A percentile compares a stretch with the other conserved stretches of the same genome.
Evolutionary conservation across 2,329 filamentous ascomycete species (phyloP).

Genomic region (Fusarium graminum): DNA sequence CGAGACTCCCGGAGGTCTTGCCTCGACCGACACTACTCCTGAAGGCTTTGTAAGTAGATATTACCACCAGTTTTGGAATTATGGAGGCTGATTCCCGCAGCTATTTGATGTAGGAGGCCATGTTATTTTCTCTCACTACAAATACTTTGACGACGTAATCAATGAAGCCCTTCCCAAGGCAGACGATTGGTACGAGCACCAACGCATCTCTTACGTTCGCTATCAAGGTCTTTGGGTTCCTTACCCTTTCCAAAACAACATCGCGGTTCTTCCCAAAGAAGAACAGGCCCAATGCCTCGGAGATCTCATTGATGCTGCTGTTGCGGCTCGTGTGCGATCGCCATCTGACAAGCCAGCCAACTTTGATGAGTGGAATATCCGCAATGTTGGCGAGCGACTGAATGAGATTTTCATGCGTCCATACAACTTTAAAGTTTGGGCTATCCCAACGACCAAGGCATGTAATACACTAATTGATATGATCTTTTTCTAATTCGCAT

Average conservation of each 20-base stretch:
- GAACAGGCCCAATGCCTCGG: constrained; percentile 96
- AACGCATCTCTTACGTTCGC: constrained; percentile 98
- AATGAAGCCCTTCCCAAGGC: constrained; percentile 95
- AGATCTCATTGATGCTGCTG: constrained; percentile 92
- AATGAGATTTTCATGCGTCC: constrained; percentile 98
- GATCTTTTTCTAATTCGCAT: constrained; percentile 23
- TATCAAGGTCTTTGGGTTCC: constrained; percentile 97
- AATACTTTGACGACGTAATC: constrained; percentile 99
- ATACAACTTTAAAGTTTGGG: constrained; percentile 99
- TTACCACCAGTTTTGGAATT: constrained; percentile 13
- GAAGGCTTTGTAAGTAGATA: constrained; percentile 90
- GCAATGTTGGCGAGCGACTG: constrained; percentile 89
- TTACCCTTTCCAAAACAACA: constrained; percentile 99
- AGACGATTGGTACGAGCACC: constrained; percentile 96
- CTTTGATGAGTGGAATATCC: constrained; percentile 98
- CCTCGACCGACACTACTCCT: constrained; percentile 92
- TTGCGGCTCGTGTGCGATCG: constrained; percentile 89
- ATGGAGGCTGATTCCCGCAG: constrained; percentile 61
- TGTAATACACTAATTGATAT: neutral
- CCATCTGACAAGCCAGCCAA: constrained; percentile 81
- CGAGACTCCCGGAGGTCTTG: constrained; percentile 93
- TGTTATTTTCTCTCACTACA: constrained; percentile 99
- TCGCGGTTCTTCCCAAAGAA: constrained; percentile 96
- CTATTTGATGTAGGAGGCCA: constrained; percentile 98
- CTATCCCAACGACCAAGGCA: constrained; percentile 96